Percentiles rank a stretch among this genome's conserved stretches.
phyloP scores from a whole-genome alignment of 495 filamentous ascomycete genomes.

The Acidiella bohemica region DNA sequence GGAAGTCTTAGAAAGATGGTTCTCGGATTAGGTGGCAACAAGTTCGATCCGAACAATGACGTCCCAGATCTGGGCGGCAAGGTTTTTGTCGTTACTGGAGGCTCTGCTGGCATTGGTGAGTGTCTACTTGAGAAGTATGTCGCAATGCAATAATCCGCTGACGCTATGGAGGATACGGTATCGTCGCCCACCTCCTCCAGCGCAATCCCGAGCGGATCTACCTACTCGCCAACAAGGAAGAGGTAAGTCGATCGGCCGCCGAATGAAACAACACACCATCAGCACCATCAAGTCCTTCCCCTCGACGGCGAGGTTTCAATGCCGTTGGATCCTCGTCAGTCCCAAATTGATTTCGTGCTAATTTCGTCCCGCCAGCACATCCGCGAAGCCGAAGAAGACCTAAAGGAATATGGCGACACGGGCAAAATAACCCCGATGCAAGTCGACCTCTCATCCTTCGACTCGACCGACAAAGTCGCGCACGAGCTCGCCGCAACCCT shows the following conservation, averaged over 20 bases:
- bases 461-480: slow-evolving; percentile 20
- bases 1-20: too few relatives aligned
- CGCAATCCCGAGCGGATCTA: slow-evolving; percentile 36
- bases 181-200: slow-evolving; percentile 39
- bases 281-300: not conserved
- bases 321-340: too few relatives aligned
- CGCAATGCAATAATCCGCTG: not conserved
- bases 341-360: too few relatives aligned
- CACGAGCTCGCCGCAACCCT: slow-evolving; percentile 20
- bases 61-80: slow-evolving; percentile 33
- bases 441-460: slow-evolving; percentile 23
- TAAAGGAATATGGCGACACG: slow-evolving; percentile 22
- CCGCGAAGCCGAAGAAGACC: slow-evolving; percentile 19
- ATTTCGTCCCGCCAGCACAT: slow-evolving; percentile 23
- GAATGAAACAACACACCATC: not conserved
- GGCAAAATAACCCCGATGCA: slow-evolving; percentile 20
- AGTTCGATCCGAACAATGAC: slow-evolving; percentile 34
- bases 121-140: not conserved
- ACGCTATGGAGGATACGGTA: slow-evolving; percentile 30
- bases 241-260: slow-evolving; percentile 1
- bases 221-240: slow-evolving; percentile 32
- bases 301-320: too few relatives aligned
- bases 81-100: slow-evolving; percentile 19
- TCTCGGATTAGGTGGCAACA: slow-evolving; percentile 20
- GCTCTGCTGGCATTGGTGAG: slow-evolving; percentile 28